phyloP scores from a whole-genome alignment of 805 yeast genomes.

The Kodamaea jinghongensis region DNA sequence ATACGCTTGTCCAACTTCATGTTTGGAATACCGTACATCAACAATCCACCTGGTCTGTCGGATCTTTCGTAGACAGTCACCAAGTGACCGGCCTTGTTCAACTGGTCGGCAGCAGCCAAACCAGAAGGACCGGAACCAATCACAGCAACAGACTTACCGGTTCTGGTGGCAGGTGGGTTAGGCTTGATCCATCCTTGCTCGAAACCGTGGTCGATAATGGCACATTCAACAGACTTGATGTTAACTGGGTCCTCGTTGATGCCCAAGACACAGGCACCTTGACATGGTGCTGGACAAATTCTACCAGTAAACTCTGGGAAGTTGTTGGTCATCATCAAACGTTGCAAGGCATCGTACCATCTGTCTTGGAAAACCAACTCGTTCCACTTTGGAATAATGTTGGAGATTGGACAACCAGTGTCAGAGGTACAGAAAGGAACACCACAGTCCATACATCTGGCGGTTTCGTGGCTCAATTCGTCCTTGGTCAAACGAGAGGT shows the following conservation, averaged over 20 bases:
- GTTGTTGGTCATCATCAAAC: constrained; percentile 92
- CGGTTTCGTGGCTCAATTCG: constrained; percentile 87
- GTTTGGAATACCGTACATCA: constrained; percentile 99
- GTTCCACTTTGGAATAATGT: constrained; percentile 97
- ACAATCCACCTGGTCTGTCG: constrained; percentile 93
- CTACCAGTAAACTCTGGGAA: constrained; percentile 99
- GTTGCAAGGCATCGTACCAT: constrained; percentile 91
- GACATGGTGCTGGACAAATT: constrained; percentile 99
- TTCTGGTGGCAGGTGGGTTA: constrained; percentile 69
- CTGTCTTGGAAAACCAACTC: constrained; percentile 92
- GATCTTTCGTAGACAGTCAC: constrained; percentile 93
- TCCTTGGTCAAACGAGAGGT: constrained; percentile 77
- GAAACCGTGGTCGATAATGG: constrained; percentile 94
- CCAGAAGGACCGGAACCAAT: constrained; percentile 99
- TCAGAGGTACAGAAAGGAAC: constrained; percentile 98
- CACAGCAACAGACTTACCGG: constrained; percentile 81
- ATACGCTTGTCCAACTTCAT: constrained; percentile 94
- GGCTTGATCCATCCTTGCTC: constrained; percentile 97
- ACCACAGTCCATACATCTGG: constrained; percentile 99
- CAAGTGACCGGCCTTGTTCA: constrained; percentile 90
- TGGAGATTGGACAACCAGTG: constrained; percentile 96
- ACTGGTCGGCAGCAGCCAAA: constrained; percentile 93
- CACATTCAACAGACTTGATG: constrained; percentile 92
- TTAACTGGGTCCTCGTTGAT: constrained; percentile 95
- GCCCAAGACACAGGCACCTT: constrained; percentile 91